Evolutionary conservation across 768 basidiomycete species (phyloP).

Genomic region (Lentinula boryana): DNA sequence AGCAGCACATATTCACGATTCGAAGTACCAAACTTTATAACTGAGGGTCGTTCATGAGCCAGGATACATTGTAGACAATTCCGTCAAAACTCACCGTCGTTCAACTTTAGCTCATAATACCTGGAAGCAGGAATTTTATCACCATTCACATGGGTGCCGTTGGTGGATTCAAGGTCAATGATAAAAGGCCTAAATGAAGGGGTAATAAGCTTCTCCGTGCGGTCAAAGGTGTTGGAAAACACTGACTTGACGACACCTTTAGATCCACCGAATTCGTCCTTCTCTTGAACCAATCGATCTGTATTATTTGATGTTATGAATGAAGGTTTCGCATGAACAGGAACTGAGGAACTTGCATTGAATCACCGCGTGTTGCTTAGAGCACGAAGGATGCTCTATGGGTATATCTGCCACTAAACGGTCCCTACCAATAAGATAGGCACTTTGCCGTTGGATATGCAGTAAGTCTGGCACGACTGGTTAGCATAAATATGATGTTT

Average conservation of each 20-base stretch:
- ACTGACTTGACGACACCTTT: constrained; percentile 82
- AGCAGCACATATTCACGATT: constrained; percentile 80
- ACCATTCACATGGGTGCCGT: constrained; percentile 89
- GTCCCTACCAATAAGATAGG: constrained; percentile 91
- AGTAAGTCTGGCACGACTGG: constrained; percentile 59
- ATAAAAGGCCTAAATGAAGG: constrained; percentile 71
- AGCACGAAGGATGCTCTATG: constrained; percentile 94
- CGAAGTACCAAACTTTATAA: constrained; percentile 82
- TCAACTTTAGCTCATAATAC: constrained; percentile 76
- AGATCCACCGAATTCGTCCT: constrained; percentile 78
- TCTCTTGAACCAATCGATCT: constrained; percentile 83
- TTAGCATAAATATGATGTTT: background rate
- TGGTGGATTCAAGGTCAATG: constrained; percentile 98
- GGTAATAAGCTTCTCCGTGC: background rate
- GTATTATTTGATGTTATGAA: background rate
- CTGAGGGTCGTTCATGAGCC: constrained; percentile 29
- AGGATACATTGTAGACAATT: constrained; percentile 2
- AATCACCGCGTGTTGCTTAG: constrained; percentile 96
- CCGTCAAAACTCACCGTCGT: constrained; percentile 57
- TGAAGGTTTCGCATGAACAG: constrained; percentile 5
- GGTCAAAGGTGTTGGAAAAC: constrained; percentile 10
- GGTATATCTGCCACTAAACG: constrained; percentile 80
- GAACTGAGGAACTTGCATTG: constrained; percentile 59
- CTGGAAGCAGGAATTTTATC: constrained; percentile 78
- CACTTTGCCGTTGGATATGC: constrained; percentile 91